Evolutionary conservation across 441 rosid genomes (phyloP).

Genomic region (Arabidopsis lyrata): DNA sequence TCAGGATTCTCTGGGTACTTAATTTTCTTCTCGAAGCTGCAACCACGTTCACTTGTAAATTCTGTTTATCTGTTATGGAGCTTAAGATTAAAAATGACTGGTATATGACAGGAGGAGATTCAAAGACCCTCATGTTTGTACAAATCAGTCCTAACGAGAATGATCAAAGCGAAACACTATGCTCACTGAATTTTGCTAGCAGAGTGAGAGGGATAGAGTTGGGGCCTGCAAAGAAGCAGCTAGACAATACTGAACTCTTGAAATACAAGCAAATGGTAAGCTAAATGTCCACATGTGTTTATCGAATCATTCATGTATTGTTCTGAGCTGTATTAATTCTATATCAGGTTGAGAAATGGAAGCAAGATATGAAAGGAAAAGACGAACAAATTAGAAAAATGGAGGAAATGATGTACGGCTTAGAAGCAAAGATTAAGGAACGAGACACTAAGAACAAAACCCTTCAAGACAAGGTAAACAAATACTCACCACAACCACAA

Average conservation of each 20-base stretch:
- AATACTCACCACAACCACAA: slow-evolving; percentile 13
- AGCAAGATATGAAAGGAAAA: slow-evolving; percentile 86
- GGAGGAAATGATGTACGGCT: slow-evolving; percentile 76
- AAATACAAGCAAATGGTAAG: slow-evolving; percentile 87
- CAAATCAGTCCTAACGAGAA: slow-evolving; percentile 94
- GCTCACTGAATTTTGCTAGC: slow-evolving; percentile 96
- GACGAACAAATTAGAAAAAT: slow-evolving; percentile 83
- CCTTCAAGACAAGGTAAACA: slow-evolving; percentile 87
- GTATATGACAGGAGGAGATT: slow-evolving; percentile 80
- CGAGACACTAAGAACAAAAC: slow-evolving; percentile 78
- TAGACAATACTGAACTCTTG: slow-evolving; percentile 76
- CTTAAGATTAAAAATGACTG: slow-evolving; percentile 30
- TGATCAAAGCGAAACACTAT: slow-evolving; percentile 82
- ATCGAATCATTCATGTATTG: slow-evolving; percentile 9
- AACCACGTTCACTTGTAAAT: neutral
- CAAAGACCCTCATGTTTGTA: slow-evolving; percentile 95
- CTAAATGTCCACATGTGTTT: slow-evolving; percentile 17
- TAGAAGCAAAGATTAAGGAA: slow-evolving; percentile 82
- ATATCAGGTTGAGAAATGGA: slow-evolving; percentile 76
- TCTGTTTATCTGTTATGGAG: slow-evolving; percentile 17
- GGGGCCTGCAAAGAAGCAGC: slow-evolving; percentile 88
- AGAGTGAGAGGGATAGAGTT: slow-evolving; percentile 94
- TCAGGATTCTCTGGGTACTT: slow-evolving; percentile 90
- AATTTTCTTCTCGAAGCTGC: slow-evolving; percentile 14
- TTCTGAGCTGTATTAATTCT: slow-evolving; percentile 4